Evolutionary conservation across 1,284 basidiomycete species (phyloP).

Genomic region (Singerocomus inundabilis): DNA sequence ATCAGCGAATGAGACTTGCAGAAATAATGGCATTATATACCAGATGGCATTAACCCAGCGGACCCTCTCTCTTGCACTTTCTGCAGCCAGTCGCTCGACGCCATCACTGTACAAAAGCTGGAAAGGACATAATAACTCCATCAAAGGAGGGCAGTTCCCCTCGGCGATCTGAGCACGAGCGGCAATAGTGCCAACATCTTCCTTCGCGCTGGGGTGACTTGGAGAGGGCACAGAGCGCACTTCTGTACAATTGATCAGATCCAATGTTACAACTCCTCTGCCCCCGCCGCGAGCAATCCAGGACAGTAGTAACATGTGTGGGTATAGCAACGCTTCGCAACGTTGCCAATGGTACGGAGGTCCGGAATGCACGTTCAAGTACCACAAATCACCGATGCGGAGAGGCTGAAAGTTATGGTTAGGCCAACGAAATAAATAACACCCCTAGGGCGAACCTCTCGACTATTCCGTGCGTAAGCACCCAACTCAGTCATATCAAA

Average conservation of each 20-base stretch:
- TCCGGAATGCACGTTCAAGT: conserved; percentile 81
- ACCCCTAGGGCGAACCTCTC: conserved; percentile 43
- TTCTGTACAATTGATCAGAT: conserved; percentile 79
- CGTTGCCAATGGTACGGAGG: conserved; percentile 82
- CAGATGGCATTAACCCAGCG: conserved; percentile 87
- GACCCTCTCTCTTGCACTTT: conserved; percentile 79
- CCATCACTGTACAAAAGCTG: conserved; percentile 86
- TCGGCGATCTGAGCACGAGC: conserved; percentile 59
- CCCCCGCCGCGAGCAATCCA: conserved; percentile 81
- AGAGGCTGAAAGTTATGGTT: conserved; percentile 56
- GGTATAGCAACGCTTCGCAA: conserved; percentile 80
- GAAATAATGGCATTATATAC: conserved; percentile 43
- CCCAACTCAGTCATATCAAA: conserved; percentile 48
- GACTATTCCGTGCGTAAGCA: conserved; percentile 40
- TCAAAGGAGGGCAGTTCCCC: conserved; percentile 45
- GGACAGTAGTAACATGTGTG: conserved; percentile 73
- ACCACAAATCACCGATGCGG: conserved; percentile 82
- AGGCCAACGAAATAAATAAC: conserved; percentile 32
- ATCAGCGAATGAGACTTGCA: conserved; percentile 3
- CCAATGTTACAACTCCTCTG: conserved; percentile 77
- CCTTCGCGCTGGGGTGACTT: conserved; percentile 69
- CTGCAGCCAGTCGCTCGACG: conserved; percentile 79
- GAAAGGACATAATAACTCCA: conserved; percentile 81
- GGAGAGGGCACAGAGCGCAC: conserved; percentile 79
- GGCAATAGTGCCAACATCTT: conserved; percentile 82